A percentile compares a stretch with the other conserved stretches of the same genome.
Evolutionary conservation across 2,329 filamentous ascomycete species (phyloP).

Genomic region (Microsporum audouinii): DNA sequence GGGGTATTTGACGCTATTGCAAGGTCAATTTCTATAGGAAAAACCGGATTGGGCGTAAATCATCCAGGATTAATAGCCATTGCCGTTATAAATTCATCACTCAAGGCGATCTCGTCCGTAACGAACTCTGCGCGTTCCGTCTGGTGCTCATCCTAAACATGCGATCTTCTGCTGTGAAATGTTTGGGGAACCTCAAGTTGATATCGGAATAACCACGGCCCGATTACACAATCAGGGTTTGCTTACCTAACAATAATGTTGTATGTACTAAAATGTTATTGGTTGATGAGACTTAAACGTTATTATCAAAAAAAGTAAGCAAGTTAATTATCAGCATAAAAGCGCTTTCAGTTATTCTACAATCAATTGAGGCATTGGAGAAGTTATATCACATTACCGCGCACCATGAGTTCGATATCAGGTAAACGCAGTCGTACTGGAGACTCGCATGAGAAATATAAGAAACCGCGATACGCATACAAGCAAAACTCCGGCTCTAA

Average conservation of each 20-base stretch:
- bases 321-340: too few species aligned
- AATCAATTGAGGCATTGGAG: not conserved
- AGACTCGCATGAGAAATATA: conserved; percentile 2
- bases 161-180: not conserved
- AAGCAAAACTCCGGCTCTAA: not conserved
- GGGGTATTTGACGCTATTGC: not conserved
- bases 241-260: not conserved
- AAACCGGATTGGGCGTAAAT: not conserved
- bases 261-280: not conserved
- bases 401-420: not conserved
- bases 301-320: not conserved
- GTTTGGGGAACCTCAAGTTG: not conserved
- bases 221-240: not conserved
- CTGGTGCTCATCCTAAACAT: not conserved
- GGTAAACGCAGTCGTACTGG: not conserved
- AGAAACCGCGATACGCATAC: conserved; percentile 6
- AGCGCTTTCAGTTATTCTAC: not conserved
- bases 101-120: not conserved
- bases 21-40: not conserved
- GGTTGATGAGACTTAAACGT: not conserved
- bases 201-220: not conserved
- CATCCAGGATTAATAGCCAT: conserved; percentile 8
- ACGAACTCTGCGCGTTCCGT: not conserved
- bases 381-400: not conserved
- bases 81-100: not conserved